Evolutionary conservation across 2,329 filamentous ascomycete genomes (phyloP).

Genomic region (Dichotomopilus funicola): DNA sequence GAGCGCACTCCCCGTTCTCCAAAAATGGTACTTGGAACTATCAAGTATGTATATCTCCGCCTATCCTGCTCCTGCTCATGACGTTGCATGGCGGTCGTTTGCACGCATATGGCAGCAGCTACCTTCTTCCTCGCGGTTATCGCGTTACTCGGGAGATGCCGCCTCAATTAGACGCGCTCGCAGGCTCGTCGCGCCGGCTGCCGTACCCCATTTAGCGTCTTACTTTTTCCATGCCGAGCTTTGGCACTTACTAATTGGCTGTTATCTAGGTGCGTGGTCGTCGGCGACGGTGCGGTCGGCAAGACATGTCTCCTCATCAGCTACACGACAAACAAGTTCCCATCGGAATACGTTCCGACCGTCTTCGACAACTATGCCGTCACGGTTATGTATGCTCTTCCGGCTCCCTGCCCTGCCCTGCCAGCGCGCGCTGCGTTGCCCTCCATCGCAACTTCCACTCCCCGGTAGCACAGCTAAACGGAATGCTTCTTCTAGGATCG

Average conservation of each 20-base stretch:
- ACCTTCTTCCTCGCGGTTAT: neutral
- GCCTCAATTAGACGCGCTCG: neutral
- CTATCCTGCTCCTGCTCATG: neutral
- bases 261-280: conserved; percentile 81
- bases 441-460: too few species aligned
- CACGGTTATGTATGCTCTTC: conserved; percentile 84
- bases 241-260: conserved; percentile 3
- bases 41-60: conserved; percentile 46
- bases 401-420: too few species aligned
- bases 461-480: conserved; percentile 11
- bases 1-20: conserved; percentile 29
- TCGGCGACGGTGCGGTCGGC: conserved; percentile 97
- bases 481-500: conserved; percentile 62
- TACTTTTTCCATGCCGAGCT: neutral
- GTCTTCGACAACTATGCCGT: conserved; percentile 99
- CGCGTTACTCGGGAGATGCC: neutral
- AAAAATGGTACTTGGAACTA: conserved; percentile 58
- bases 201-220: neutral
- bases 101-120: neutral
- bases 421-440: too few species aligned
- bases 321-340: conserved; percentile 99
- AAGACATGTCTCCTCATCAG: conserved; percentile 99
- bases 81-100: neutral
- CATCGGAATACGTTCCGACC: conserved; percentile 98
- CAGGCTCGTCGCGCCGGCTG: neutral